Evolutionary conservation across 306 rosid genomes (phyloP).

Genomic region (Hippophae rhamnoides): DNA sequence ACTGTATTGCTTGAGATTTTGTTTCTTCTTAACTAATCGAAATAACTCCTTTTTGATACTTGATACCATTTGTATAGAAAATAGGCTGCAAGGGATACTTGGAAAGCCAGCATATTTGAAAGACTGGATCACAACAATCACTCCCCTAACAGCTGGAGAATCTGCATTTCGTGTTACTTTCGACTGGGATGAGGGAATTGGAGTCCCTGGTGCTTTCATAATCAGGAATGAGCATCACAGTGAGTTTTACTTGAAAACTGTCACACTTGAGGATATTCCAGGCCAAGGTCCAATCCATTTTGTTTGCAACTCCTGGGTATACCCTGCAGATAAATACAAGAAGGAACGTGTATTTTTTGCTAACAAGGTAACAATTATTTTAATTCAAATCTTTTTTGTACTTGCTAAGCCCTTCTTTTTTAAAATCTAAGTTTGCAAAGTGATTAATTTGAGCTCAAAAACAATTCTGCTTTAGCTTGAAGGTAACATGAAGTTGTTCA

Average conservation of each 20-base stretch:
- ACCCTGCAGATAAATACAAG: slow-evolving; percentile 46
- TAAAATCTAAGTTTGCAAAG: too few relatives aligned
- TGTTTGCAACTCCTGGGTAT: slow-evolving; percentile 79
- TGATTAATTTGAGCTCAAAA: too few relatives aligned
- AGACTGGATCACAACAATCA: slow-evolving; percentile 37
- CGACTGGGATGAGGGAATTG: slow-evolving; percentile 55
- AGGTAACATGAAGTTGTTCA: background rate
- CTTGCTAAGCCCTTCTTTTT: too few relatives aligned
- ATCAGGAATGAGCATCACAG: slow-evolving; percentile 55
- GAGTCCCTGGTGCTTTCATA: slow-evolving; percentile 61
- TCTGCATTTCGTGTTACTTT: slow-evolving; percentile 42
- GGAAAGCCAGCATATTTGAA: slow-evolving; percentile 54
- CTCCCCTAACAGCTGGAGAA: slow-evolving; percentile 39
- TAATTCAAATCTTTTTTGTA: too few relatives aligned
- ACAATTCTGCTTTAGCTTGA: background rate
- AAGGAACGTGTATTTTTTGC: slow-evolving; percentile 65
- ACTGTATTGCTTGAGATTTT: background rate
- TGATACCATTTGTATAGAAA: slow-evolving; percentile 25
- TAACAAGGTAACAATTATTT: slow-evolving; percentile 42
- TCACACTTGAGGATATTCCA: slow-evolving; percentile 63
- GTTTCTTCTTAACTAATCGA: background rate
- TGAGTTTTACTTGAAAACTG: slow-evolving; percentile 53
- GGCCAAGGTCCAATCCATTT: slow-evolving; percentile 53
- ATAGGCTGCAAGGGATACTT: slow-evolving; percentile 39
- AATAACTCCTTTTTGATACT: background rate